Evolutionary conservation across 148 eudicot genomes (phyloP).

Genomic region (Nyssa sinensis): DNA sequence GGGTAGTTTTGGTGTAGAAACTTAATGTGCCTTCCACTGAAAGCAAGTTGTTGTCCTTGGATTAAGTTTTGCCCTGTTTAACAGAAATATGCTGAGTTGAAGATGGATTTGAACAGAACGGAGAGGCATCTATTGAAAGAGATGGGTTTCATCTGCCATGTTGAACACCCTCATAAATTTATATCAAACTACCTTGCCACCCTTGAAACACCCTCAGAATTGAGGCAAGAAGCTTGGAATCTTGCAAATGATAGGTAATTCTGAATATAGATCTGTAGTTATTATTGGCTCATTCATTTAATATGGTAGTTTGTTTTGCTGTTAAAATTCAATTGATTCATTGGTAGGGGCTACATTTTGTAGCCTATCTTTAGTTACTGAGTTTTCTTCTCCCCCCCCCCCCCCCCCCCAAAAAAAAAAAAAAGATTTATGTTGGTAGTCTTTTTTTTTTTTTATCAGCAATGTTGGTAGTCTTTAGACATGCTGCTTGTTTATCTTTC

Average conservation of each 20-base stretch:
- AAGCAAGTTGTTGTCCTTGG: slow-evolving; percentile 1
- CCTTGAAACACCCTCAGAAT: slow-evolving; percentile 63
- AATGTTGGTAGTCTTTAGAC: too few relatives aligned
- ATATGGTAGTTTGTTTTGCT: not conserved
- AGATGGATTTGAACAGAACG: slow-evolving; percentile 74
- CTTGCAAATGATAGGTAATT: slow-evolving; percentile 87
- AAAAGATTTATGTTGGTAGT: not conserved
- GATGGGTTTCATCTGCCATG: slow-evolving; percentile 96
- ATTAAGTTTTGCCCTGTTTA: slow-evolving; percentile 12
- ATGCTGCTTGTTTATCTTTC: too few relatives aligned
- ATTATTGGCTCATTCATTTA: too few relatives aligned
- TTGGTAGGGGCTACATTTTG: not conserved
- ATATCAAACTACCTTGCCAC: slow-evolving; percentile 87
- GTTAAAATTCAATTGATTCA: not conserved
- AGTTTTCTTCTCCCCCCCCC: not conserved
- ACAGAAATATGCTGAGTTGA: slow-evolving; percentile 76
- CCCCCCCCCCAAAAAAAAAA: too few relatives aligned
- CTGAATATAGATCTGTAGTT: slow-evolving; percentile 7
- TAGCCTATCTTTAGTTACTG: not conserved
- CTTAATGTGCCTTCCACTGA: slow-evolving; percentile 5
- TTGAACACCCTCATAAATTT: slow-evolving; percentile 93
- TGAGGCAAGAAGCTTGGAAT: slow-evolving; percentile 96
- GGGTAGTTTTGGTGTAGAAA: not conserved
- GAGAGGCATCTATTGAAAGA: slow-evolving; percentile 85
- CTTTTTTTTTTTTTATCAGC: too few relatives aligned